Base-by-base conservation (phyloP, 805 yeast species). In the Kluyveromyces siamensis region DNA sequence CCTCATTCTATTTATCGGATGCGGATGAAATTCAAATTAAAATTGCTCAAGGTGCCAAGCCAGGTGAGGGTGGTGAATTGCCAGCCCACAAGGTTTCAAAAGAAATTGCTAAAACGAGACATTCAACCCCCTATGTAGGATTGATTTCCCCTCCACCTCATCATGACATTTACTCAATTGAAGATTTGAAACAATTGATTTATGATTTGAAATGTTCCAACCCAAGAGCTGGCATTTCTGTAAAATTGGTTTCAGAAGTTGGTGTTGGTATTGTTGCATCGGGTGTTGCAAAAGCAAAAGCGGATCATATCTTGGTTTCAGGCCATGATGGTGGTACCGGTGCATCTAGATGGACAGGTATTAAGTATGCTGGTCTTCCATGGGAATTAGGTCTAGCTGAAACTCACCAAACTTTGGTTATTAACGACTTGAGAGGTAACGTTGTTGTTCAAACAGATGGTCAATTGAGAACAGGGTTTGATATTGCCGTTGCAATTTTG, bases 321-420 rank as follows among this genome's bases (percentile, higher is more conserved):
- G 98, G 98, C 62, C 97, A 95, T 64, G 98, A 91, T 70, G 99
- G 99, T 79, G 99, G 99, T 74, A 91, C 99, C 50, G 99, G 99
- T 82, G 99, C 99, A 51, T 91, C 96, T 51, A 81, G 95, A 68
- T 87, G 95, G 88, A 90, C 97, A 18, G 93, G 96, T 66, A 89
- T 91, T 66, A 90, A 90, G 68, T 83, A 90, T 66, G 96, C 99
- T 50, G 98, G 99, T 70, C 77, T 91, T 56, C 98, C 99, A 44
- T 91, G 99, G 99, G 99, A 91, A 70, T 78, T 91, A 59, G 99
- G 99, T 65, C 77, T 91, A 54, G 98, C 98, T 50, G 99, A 91
- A 73, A 85, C 98, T 18, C 99, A 91, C 66, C 99, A 91, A 74
- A 93, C 99, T 27, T 75, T 91, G 61, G 99, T 91, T 5, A 76